Evolutionary conservation across 2,329 filamentous ascomycete genomes (phyloP), one percentile per base, ranked within the genome.

Genomic region (Nemania sp.): DNA sequence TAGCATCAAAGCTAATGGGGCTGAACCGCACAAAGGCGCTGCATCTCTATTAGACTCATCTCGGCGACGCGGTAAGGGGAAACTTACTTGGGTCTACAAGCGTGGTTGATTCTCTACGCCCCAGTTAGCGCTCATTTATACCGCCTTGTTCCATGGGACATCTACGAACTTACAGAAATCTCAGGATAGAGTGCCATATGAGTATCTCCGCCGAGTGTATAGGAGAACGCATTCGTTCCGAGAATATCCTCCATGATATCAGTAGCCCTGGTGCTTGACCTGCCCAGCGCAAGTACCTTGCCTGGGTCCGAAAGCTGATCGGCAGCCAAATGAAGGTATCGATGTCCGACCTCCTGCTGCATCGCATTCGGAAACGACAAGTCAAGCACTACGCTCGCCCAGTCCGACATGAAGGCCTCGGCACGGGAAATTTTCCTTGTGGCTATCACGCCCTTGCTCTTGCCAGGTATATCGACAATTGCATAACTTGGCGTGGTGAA

Each of bases 351-450:
- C 19, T 54, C 46, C 42, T 63, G 55, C 52, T 56, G 60, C 50
- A 71, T 61, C 7, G 64, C 59, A 6, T 59, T 62, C 3, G 69
- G 70, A 52, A 72, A 71, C 41, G 66, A 62, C 7, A 64, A 52
- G 28, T 66, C 58, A 0, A 70, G 63, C 17, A 74, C 37, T 5
- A 73, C 11, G 1, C 65, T 61, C 5, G 70, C 70, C 50, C 66
- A 62, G 33, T 74, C 72, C 5, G 65, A 59, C 67, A 75, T 71
- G 52, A 74, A 60, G 40, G 66, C 63, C 50, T 74, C 71, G 3
- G 69, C 65, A 6, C 62, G 61, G 5, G 52, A 54, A 40, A 75
- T 72, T 6, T 6, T 52, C 1, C 70, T 64, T 6, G 59, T 69
- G 1, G 72, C 72, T 2, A 73, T 47, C 5, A 71, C 61, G 1